Conservation (phyloP, 1,139 yeast genomes). For the Pichia sp. region DNA sequence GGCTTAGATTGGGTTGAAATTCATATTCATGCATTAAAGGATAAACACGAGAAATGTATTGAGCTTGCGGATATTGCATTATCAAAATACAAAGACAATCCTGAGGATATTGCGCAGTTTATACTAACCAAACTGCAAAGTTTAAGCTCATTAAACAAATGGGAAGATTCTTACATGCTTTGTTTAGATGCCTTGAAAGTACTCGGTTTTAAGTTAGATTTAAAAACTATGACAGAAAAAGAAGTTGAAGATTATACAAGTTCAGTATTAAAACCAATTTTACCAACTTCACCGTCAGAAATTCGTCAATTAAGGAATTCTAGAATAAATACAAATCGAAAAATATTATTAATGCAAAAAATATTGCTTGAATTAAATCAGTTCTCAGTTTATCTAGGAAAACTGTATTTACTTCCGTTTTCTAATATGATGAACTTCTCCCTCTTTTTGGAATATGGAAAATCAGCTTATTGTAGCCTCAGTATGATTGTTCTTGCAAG, state of each 20-base stretch:
- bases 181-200: constrained; percentile 34
- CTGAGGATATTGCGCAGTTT: constrained; percentile 32
- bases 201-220: constrained; percentile 31
- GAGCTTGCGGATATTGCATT: constrained; percentile 30
- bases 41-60: constrained; percentile 32
- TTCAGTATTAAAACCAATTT: constrained; percentile 27
- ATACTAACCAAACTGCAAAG: constrained; percentile 38
- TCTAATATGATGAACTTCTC: constrained; percentile 29
- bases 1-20: constrained; percentile 34
- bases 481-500: constrained; percentile 32
- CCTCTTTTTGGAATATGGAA: constrained; percentile 31
- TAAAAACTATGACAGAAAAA: constrained; percentile 23
- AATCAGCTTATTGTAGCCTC: constrained; percentile 31
- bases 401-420: constrained; percentile 24
- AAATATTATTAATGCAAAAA: constrained; percentile 36
- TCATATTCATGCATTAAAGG: constrained; percentile 31
- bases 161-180: constrained; percentile 35
- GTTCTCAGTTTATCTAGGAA: constrained; percentile 26
- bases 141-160: constrained; percentile 33
- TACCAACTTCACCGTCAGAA: constrained; percentile 41
- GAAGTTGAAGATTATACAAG: constrained; percentile 20
- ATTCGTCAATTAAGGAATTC: constrained; percentile 34
- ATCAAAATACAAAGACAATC: constrained; percentile 19
- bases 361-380: constrained; percentile 39
- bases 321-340: constrained; percentile 30